Base-by-base conservation (phyloP, 1,284 basidiomycete species). In the Tylopilus sp. region DNA sequence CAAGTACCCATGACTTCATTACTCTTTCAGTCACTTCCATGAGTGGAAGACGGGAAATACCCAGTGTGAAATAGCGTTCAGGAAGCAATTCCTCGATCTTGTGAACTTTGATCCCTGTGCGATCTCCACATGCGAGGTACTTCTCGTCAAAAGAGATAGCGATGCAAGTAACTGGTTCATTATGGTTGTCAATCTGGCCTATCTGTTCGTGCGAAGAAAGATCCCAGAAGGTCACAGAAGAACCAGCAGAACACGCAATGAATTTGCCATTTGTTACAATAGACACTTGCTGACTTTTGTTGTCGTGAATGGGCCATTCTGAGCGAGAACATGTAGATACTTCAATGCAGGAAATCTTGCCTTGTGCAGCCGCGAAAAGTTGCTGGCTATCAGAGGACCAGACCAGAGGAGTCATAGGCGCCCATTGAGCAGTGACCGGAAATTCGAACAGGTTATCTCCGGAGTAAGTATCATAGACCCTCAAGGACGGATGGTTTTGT, bases 361-460 rank as follows among this genome's bases (percentile, higher is more conserved):
- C 41, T 16, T 29, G 6, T 24, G 61, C 29, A n/a, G 29, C 52
- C 9, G 53, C 41, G 15, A 53, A 59, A 32, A 59, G 57, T 10
- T 58, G 38, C 36, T 47, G 38, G 32, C 56, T 39, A 18, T 58
- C 32, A 8, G 44, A 12, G 19, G 57, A 58, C 57, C 57, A 58
- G 44, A 47, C 57, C 18, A 58, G 44, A 19, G 57, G 57, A 49
- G 29, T 36, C 22, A 33, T 58, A 9, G 29, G 57, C 15, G n/a
- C 16, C 41, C 22, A 29, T 13, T 32, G 32, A 7, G 24, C 57
- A 16, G 13, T 19, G 29, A 36, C 19, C 9, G 57, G 19, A 15
- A 58, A 51, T 13, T 58, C 57, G 33, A 51, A 51, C 4, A 63
- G 18, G 32, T 51, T 53, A 6, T 49, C 18, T 39, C 62, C 53